Base-by-base conservation (phyloP, 352 stramenopile genomes). In the Pythium dissimile region DNA sequence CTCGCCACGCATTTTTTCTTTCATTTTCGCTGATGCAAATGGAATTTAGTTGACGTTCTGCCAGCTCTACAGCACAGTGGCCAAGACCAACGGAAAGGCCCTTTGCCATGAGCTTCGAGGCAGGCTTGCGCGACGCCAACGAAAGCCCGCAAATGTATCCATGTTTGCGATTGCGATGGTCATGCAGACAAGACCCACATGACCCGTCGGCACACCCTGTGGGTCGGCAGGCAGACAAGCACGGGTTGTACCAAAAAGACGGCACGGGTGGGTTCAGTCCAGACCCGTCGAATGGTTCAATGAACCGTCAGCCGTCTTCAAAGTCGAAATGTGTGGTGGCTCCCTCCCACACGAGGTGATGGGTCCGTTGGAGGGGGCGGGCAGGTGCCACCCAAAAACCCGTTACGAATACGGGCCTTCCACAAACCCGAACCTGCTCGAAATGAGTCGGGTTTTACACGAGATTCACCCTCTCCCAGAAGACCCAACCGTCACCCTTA, bases 301-400 rank as follows among this genome's bases (percentile, higher is more conserved):
- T n/a, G n/a, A n/a, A 57, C 46, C 46, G 46, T 37, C 49, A 15
- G 20, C 28, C 6, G 27, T 26, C 27, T 51, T 35, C 45, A 23
- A 21, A 18, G 24, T 18, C 16, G 5, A 16, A 62, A 54, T 62
- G 59, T 67, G 59, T 67, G 59, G 59, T 54, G 5, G 44, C 59
- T 62, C 55, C 44, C 23, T 30, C 21, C 28, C 23, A 28, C 20
- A 24, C 5, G 44, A 34, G 59, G 58, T 42, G 50, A 67, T 67
- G 59, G 59, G 58, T 66, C 58, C 9, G 27, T 45, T 55, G 41
- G 48, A 39, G 30, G 16, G 26, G 23, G 8, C 13, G 27, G 18
- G 37, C 21, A 55, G 38, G 32, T 57, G 59, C 31, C 57, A 54
- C 57, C 57, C 57, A 64, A 54, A 64, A 64, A 64, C 57, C 57